A percentile compares a stretch with the other conserved stretches of the same genome.
These are phyloP conservation scores for Silene coronaria DNA, from an alignment of 179 eudicot genomes.

Conservation along the genomic window DNA sequence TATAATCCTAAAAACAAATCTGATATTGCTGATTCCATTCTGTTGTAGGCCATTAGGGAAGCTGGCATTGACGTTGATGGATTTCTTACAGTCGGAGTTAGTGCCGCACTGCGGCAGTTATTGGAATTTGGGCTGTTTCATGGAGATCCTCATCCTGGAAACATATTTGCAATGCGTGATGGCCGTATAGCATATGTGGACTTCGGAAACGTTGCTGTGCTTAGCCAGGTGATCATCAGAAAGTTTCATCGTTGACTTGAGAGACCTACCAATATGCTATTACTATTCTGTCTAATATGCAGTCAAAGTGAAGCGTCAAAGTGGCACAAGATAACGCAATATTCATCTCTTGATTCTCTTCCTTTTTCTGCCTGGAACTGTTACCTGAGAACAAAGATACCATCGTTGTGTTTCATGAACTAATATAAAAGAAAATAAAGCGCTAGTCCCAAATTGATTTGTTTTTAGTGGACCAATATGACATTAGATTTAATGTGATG, in stretches of 20 bases:
- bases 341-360: not conserved
- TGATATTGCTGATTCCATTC: conserved; percentile 8
- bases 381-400: conserved; percentile 9
- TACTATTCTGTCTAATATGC: not conserved
- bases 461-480: not conserved
- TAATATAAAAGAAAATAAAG: not conserved
- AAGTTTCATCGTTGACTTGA: not conserved
- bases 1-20: not conserved
- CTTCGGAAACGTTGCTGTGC: conserved; percentile 95
- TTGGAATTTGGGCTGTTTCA: conserved; percentile 95
- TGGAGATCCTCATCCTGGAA: conserved; percentile 99
- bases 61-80: conserved; percentile 85
- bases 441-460: too few species aligned
- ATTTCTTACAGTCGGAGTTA: conserved; percentile 91
- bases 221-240: conserved; percentile 67
- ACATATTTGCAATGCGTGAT: conserved; percentile 97
- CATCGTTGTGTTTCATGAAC: not conserved
- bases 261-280: not conserved
- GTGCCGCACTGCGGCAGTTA: conserved; percentile 92
- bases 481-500: not conserved
- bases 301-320: not conserved
- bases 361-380: not conserved
- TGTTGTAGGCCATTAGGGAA: conserved; percentile 70
- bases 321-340: not conserved
- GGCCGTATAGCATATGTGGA: conserved; percentile 98